These are phyloP conservation scores for Cajanus cajan DNA, from an alignment of 306 rosid species.

Conservation along the genomic window DNA sequence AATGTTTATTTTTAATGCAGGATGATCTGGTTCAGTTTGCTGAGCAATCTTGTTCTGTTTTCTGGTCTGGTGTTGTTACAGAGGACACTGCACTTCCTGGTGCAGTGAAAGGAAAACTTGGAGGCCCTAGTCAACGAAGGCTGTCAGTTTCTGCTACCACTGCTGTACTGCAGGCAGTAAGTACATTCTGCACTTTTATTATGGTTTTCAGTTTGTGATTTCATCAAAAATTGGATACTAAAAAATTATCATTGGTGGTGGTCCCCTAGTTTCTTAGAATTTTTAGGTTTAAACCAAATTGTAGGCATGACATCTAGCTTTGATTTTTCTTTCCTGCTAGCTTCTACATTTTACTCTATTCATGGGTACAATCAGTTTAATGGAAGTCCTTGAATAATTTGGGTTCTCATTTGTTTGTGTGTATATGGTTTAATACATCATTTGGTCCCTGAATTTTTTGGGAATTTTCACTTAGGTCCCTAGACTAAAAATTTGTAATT, in stretches of 20 bases:
- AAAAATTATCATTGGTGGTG: background rate
- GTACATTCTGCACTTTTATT: conserved; percentile 34
- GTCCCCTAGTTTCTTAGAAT: background rate
- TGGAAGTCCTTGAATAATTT: conserved; percentile 12
- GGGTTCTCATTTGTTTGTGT: background rate
- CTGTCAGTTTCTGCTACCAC: conserved; percentile 67
- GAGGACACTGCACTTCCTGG: conserved; percentile 65
- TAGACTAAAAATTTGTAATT: too few relatives aligned
- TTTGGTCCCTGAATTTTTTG: too few relatives aligned
- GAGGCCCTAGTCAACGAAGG: conserved; percentile 98
- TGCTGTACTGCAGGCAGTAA: conserved; percentile 76
- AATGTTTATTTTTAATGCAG: conserved; percentile 50
- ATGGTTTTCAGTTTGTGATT: conserved; percentile 23
- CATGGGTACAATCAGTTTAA: background rate
- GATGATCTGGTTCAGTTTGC: conserved; percentile 73
- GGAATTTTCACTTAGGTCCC: too few relatives aligned
- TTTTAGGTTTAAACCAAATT: background rate
- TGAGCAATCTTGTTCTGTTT: conserved; percentile 62
- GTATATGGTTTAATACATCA: too few relatives aligned
- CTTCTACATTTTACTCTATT: conserved; percentile 5
- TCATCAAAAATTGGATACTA: conserved; percentile 13
- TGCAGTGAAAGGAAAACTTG: conserved; percentile 89
- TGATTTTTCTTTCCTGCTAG: conserved; percentile 2
- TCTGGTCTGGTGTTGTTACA: conserved; percentile 49
- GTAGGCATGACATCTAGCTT: background rate